phyloP scores from a whole-genome alignment of 768 basidiomycete genomes.

The Suillus weaverae region DNA sequence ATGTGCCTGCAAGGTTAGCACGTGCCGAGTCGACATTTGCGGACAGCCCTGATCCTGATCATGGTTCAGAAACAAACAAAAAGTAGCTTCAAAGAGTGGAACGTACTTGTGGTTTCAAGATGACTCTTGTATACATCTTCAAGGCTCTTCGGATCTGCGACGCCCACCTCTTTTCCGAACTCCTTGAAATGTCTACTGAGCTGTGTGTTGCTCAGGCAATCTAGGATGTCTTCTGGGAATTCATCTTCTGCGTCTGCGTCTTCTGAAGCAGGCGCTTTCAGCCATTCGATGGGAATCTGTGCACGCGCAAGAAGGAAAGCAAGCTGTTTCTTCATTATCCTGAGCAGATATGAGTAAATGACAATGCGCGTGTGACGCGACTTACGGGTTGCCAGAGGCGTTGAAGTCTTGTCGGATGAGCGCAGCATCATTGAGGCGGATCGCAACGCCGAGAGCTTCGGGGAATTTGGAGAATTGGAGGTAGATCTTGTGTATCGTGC shows the following conservation, averaged over 20 bases:
- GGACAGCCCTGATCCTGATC: constrained; percentile 60
- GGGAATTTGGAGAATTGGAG: constrained; percentile 85
- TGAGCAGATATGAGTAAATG: constrained; percentile 25
- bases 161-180: constrained; percentile 93
- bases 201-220: constrained; percentile 83
- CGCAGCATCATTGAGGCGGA: constrained; percentile 77
- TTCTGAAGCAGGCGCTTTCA: constrained; percentile 54
- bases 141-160: constrained; percentile 83
- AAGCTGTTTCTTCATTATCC: constrained; percentile 91
- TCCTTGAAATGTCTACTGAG: constrained; percentile 83
- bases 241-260: constrained; percentile 62
- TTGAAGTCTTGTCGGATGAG: constrained; percentile 87
- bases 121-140: constrained; percentile 99
- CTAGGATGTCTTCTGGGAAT: constrained; percentile 77
- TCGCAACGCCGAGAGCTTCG: constrained; percentile 84
- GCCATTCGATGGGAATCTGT: constrained; percentile 88
- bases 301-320: constrained; percentile 93
- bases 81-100: neutral
- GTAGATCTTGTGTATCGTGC: constrained; percentile 87
- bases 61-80: neutral
- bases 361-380: constrained; percentile 13
- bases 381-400: constrained; percentile 84
- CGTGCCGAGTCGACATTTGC: constrained; percentile 90
- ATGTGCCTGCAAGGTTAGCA: constrained; percentile 93
- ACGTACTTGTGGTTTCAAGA: constrained; percentile 81